Base-by-base conservation (phyloP, 176 grass and related monocot genomes). In the Zea luxurians region DNA sequence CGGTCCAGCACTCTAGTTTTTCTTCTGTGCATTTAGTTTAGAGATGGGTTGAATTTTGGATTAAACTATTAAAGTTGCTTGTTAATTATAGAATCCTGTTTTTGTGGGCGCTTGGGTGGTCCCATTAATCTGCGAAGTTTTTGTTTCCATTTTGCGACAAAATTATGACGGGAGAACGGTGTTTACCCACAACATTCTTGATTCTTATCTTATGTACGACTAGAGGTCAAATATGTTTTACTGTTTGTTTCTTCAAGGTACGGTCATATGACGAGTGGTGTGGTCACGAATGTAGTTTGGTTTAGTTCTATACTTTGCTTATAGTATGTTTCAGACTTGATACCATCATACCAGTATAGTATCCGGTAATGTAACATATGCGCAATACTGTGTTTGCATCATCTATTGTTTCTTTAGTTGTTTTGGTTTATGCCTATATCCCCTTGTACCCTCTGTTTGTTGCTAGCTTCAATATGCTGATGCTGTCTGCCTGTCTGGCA, bases 1-100 rank as follows among this genome's bases (percentile, higher is more conserved):
- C 5, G 6, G 41, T 17, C 13, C 13, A 0, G n/a, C 2, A 0
- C 3, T 34, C 57, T 70, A 2, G 0, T 46, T 11, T 2, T 1
- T 18, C 17, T 62, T 61, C 6, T 61, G 48, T n/a, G 13, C 7
- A 27, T 74, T 70, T 45, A 21, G 27, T 83, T 80, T 13, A 62
- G 20, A 4, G 8, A 4, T 64, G 40, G 27, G 41, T 57, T 84
- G 0, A 1, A 41, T 38, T 69, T 2, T 48, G 6, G 5, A 79
- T 61, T 50, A 2, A 61, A 16, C 2, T 68, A 67, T 21, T 50
- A 5, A 66, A 78, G 53, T 47, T 42, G 45, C 13, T 12, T 50
- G 13, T 8, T 61, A 7, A 46, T 53, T 5, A 9, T 11, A 1
- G 12, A 41, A 54, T 63, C 34, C 8, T 21, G 11, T 34, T 78